Evolutionary conservation across 1,284 basidiomycete species (phyloP), one percentile per base, ranked within the genome.

Genomic region (Rugosomyces carneus): DNA sequence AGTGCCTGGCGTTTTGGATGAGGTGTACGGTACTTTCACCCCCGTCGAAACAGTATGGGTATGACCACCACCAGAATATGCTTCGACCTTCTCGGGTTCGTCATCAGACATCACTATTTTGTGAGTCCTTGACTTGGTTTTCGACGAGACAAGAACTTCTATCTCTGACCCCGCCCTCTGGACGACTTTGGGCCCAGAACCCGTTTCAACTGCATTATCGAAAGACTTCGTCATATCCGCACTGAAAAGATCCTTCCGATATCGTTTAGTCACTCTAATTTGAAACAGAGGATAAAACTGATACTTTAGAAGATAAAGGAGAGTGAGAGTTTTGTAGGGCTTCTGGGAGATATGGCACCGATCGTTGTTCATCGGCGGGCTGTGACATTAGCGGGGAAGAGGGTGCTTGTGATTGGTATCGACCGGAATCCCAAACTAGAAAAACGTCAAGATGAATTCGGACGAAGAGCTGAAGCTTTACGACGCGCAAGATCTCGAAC

Each of bases 401-500:
- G 21, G 49, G 45, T 19, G 11, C 34, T 23, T 47, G 42, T 34
- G 46, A 49, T 23, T 34, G 19, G 16, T 37, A 38, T 37, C 19
- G 36, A 13, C 48, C 42, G 16, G 36, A 23, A 42, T 54, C 48
- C 52, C 53, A 54, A 9, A 52, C 52, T 54, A 44, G 5, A 36
- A 20, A 23, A 5, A 19, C 6, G 19, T 52, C 24, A 51, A 41
- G 27, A 36, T 2, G 13, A 8, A n/a, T 10, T 9, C 20, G 13
- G 7, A 15, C 16, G 2, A 27, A 20, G 32, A 31, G 16, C 37
- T 10, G 24, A 40, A 44, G 10, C 27, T 18, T 44, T 47, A 56
- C 54, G 34, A 37, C 53, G 53, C 16, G 50, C 49, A 35, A 60
- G 53, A 35, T 50, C 51, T 24, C 53, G 44, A 4, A 53, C 58